Conservation (phyloP, 192 early-diverging fungal species). For the Linnemannia exigua region DNA sequence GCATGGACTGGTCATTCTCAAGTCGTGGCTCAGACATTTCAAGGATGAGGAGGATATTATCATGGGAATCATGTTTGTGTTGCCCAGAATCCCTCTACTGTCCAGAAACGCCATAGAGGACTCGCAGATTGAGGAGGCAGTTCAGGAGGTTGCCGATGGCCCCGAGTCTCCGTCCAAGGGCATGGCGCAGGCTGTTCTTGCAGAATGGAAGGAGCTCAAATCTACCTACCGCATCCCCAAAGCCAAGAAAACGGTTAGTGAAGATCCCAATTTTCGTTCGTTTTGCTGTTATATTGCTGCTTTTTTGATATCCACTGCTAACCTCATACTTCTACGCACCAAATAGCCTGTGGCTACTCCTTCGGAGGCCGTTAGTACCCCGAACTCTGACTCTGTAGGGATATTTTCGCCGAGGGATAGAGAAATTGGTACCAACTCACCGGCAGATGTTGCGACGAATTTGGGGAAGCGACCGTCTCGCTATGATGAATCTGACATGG, state of each 20-base stretch:
- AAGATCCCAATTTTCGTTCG: not conserved
- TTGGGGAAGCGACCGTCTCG: not conserved
- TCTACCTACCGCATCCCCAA: slow-evolving; percentile 70
- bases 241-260: slow-evolving; percentile 59
- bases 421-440: not conserved
- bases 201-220: slow-evolving; percentile 66
- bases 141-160: slow-evolving; percentile 65
- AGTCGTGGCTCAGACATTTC: slow-evolving; percentile 80
- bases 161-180: slow-evolving; percentile 61
- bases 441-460: not conserved
- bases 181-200: slow-evolving; percentile 64
- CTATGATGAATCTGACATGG: not conserved
- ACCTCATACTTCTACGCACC: slow-evolving; percentile 3
- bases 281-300: not conserved
- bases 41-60: slow-evolving; percentile 72
- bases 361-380: slow-evolving; percentile 24
- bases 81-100: slow-evolving; percentile 83
- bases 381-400: slow-evolving; percentile 21
- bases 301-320: slow-evolving; percentile 2
- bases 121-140: slow-evolving; percentile 77
- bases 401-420: slow-evolving; percentile 55
- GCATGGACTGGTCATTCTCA: slow-evolving; percentile 82
- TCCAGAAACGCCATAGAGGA: slow-evolving; percentile 87
- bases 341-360: not conserved
- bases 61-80: slow-evolving; percentile 72